Evolutionary conservation across 495 filamentous ascomycete genomes (phyloP), one percentile per base, ranked within the genome.

Genomic region (Annulohypoxylon nitens): DNA sequence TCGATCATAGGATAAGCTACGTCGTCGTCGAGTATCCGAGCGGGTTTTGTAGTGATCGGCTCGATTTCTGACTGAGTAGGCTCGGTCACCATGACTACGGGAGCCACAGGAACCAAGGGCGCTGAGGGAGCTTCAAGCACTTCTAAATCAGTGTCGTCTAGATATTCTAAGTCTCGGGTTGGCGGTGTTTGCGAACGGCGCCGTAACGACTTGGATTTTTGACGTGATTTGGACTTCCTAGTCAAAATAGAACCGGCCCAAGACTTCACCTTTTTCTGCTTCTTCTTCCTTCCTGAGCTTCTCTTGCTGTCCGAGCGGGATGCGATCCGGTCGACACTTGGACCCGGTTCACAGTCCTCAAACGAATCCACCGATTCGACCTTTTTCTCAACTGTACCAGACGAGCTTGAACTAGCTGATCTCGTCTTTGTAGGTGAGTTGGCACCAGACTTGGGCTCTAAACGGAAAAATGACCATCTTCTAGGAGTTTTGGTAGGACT

Each of bases 231-330:
- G 8, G 86, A 82, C 75, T 93, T 94, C 33, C 91, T 86, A 18
- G 90, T 89, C 39, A 96, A 78, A 67, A 96, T 90, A 18, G 91
- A 88, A 26, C 90, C 92, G 39, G 93, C 92, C 92, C 93, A 95
- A 1, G 89, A 88, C 70, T 91, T 93, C 61, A 94, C 92, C 79
- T 90, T 93, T 77, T 93, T 93, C 71, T 92, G 88, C 76, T 90
- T 91, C 79, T 93, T 92, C 47, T 82, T 85, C 12, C 81, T 75
- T n/a, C 69, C 63, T 0, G 72, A 68, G 36, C 61, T 75, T 77
- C 92, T 94, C 69, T 84, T 84, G 37, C 75, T 77, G 3, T 72
- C 68, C 43, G 33, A 7, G 33, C 50, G 34, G 47, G 65, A 59
- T 16, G 25, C 25, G 0, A 54, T 34, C 4, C 16, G 26, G 30